A percentile compares a stretch with the other conserved stretches of the same genome.
Evolutionary conservation across 129 eudicot species (phyloP).

Genomic region (Rutidosis leptorrhynchoides): DNA sequence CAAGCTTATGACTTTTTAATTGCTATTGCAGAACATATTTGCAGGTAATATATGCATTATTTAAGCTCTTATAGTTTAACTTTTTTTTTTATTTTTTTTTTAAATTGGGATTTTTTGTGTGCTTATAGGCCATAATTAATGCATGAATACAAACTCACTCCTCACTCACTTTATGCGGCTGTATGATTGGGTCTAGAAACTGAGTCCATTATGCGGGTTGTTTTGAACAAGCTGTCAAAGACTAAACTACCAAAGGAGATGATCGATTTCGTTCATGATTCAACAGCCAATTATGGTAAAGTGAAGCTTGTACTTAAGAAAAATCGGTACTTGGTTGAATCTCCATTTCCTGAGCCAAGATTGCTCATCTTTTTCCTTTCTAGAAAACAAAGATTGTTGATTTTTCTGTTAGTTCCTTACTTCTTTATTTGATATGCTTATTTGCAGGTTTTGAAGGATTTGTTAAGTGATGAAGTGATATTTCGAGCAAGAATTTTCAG

Average conservation of each 20-base stretch:
- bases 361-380: not conserved
- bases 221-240: slow-evolving; percentile 83
- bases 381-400: not conserved
- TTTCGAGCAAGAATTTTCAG: slow-evolving; percentile 64
- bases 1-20: slow-evolving; percentile 95
- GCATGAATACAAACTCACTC: slow-evolving; percentile 96
- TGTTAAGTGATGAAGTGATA: slow-evolving; percentile 78
- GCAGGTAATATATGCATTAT: slow-evolving; percentile 54
- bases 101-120: not conserved
- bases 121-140: slow-evolving; percentile 79
- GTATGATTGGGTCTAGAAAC: slow-evolving; percentile 95
- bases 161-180: slow-evolving; percentile 92
- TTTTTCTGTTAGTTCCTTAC: not conserved
- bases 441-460: slow-evolving; percentile 68
- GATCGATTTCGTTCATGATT: slow-evolving; percentile 79
- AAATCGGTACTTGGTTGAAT: slow-evolving; percentile 82
- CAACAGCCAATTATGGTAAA: slow-evolving; percentile 95
- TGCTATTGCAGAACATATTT: slow-evolving; percentile 92
- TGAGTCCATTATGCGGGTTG: slow-evolving; percentile 73
- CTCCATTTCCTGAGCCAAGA: slow-evolving; percentile 90
- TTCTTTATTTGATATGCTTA: slow-evolving; percentile 13
- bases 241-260: slow-evolving; percentile 94
- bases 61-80: not conserved
- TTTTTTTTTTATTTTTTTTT: too few relatives aligned
- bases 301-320: slow-evolving; percentile 95